phyloP scores from a whole-genome alignment of 2,329 filamentous ascomycete genomes.

The Trichoderma semiorbis region DNA sequence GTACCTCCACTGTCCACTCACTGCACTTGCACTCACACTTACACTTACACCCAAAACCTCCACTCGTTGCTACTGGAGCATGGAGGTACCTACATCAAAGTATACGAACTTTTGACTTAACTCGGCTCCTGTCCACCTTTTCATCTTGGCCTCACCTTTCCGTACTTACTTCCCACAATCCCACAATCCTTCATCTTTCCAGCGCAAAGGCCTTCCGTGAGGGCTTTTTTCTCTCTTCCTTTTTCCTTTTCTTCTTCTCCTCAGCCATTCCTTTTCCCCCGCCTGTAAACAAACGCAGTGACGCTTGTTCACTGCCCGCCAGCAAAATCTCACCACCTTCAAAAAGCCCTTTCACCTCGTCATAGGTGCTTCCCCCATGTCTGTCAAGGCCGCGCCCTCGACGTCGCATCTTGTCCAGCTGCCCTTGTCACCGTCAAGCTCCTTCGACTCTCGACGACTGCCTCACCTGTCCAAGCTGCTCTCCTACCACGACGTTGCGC shows the following conservation, averaged over 20 bases:
- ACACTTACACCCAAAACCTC: conserved; percentile 6
- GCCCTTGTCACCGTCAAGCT: conserved; percentile 25
- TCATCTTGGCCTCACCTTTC: conserved; percentile 9
- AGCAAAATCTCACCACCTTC: not conserved
- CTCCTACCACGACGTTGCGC: conserved; percentile 21
- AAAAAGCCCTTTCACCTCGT: not conserved
- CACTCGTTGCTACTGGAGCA: not conserved
- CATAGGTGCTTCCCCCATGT: conserved; percentile 27
- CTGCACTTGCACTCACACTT: not conserved
- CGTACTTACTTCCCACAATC: not conserved
- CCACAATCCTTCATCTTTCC: not conserved
- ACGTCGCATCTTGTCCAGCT: conserved; percentile 22
- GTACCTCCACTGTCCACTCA: not conserved
- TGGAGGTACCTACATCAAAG: not conserved
- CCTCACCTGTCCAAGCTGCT: conserved; percentile 26
- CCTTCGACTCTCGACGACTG: conserved; percentile 23
- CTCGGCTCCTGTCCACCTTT: not conserved
- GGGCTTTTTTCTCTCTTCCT: not conserved
- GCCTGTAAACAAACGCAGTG: not conserved
- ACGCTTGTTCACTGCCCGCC: conserved; percentile 18
- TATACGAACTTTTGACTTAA: not conserved
- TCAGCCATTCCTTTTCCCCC: not conserved
- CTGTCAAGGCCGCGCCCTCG: conserved; percentile 26
- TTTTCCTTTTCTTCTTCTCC: not conserved
- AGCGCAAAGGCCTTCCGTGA: not conserved